Conservation (phyloP, 78 protist genomes). For the Polysphondylium violaceum region DNA sequence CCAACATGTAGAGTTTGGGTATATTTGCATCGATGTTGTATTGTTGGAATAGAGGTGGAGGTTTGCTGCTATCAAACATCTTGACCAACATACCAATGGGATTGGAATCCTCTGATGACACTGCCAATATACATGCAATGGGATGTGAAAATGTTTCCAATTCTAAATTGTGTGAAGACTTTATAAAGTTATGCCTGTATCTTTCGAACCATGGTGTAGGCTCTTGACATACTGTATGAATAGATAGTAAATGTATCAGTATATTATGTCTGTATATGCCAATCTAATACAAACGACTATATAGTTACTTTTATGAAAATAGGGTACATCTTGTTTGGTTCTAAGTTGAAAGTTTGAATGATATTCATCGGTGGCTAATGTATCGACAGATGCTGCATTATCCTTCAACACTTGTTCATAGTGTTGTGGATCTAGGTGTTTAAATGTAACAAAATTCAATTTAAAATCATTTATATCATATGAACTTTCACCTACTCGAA, state of each 20-base stretch:
- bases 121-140: conserved; percentile 40
- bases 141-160: conserved; percentile 78
- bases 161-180: conserved; percentile 40
- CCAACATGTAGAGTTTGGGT: conserved; percentile 42
- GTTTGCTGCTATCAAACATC: conserved; percentile 62
- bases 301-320: conserved; percentile 58
- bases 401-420: conserved; percentile 18
- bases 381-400: conserved; percentile 30
- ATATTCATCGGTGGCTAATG: conserved; percentile 69
- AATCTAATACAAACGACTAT: neutral
- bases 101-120: conserved; percentile 55
- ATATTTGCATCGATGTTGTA: conserved; percentile 39
- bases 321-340: conserved; percentile 67
- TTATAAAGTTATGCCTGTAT: conserved; percentile 52
- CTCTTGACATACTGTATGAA: conserved; percentile 51
- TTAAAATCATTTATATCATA: conserved; percentile 64
- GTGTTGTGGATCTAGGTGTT: conserved; percentile 27
- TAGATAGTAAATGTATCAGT: neutral
- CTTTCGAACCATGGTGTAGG: conserved; percentile 81
- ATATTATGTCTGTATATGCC: neutral
- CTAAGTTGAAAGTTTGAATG: conserved; percentile 49
- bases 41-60: conserved; percentile 62
- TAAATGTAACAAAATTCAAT: conserved; percentile 40
- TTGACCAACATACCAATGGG: conserved; percentile 75
- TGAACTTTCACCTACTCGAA: conserved; percentile 38